These are phyloP conservation scores for Carex cristatella DNA, from an alignment of 176 grass and related monocot species.

Conservation along the genomic window DNA sequence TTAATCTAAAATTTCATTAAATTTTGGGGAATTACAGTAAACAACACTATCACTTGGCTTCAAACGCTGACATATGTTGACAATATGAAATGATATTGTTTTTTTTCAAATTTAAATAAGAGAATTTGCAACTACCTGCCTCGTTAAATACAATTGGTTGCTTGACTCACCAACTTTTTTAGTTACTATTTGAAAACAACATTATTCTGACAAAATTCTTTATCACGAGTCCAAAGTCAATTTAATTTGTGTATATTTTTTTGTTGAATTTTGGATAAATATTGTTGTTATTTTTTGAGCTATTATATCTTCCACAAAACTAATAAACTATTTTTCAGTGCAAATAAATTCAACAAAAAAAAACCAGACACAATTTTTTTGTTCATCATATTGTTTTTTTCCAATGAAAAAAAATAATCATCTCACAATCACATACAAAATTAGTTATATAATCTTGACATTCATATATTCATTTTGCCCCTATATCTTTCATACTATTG, in stretches of 20 bases:
- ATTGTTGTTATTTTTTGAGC: not conserved
- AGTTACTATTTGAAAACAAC: not conserved
- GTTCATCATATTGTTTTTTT: not conserved
- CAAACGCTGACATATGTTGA: not conserved
- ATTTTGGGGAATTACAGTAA: not conserved
- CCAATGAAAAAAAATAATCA: not conserved
- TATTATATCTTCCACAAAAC: not conserved
- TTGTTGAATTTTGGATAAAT: not conserved
- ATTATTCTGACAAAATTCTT: not conserved
- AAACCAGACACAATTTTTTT: not conserved
- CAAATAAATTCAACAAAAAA: not conserved
- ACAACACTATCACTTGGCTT: not conserved
- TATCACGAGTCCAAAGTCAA: not conserved
- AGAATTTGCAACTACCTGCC: not conserved
- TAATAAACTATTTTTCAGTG: not conserved
- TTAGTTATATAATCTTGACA: too few relatives aligned
- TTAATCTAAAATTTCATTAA: not conserved
- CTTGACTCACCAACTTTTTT: not conserved
- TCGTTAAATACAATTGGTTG: not conserved
- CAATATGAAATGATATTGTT: not conserved
- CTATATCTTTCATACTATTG: not conserved
- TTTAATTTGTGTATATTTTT: not conserved
- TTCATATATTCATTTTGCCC: not conserved
- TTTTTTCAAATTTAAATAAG: not conserved
- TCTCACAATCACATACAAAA: too few relatives aligned